Evolutionary conservation across 768 basidiomycete genomes (phyloP).

Genomic region (Tricholoma saponaceum): DNA sequence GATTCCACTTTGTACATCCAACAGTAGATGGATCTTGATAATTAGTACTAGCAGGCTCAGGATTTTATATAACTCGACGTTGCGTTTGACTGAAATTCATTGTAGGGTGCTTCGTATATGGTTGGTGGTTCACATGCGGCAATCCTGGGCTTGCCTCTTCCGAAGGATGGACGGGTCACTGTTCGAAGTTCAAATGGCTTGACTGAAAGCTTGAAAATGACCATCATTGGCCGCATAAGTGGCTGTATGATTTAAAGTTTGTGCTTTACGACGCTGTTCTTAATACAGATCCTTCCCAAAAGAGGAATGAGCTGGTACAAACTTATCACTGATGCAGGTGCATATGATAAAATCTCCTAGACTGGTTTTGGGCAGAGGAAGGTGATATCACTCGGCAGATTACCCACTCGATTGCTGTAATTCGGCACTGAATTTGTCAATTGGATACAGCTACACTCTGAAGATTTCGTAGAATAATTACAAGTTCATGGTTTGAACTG

Average conservation of each 20-base stretch:
- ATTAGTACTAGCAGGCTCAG: background rate
- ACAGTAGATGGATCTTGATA: background rate
- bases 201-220: slow-evolving; percentile 24
- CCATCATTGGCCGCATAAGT: background rate
- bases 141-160: slow-evolving; percentile 41
- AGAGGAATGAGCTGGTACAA: background rate
- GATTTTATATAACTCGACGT: background rate
- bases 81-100: background rate
- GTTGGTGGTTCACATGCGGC: slow-evolving; percentile 14
- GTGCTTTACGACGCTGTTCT: background rate
- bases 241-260: background rate
- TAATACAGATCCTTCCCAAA: background rate
- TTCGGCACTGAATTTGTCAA: slow-evolving; percentile 14
- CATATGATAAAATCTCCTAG: background rate
- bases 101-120: background rate
- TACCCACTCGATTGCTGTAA: slow-evolving; percentile 37
- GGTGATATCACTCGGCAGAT: slow-evolving; percentile 27
- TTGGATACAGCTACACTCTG: slow-evolving; percentile 17
- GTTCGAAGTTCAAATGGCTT: slow-evolving; percentile 41
- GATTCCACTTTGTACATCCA: background rate
- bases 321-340: background rate
- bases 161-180: slow-evolving; percentile 29
- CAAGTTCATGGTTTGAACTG: background rate
- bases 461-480: slow-evolving; percentile 14
- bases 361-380: slow-evolving; percentile 4